Percentiles rank a stretch among this genome's conserved stretches.
These are phyloP conservation scores for Puccinia triticina DNA, from an alignment of 1,284 basidiomycete species.

Conservation along the genomic window DNA sequence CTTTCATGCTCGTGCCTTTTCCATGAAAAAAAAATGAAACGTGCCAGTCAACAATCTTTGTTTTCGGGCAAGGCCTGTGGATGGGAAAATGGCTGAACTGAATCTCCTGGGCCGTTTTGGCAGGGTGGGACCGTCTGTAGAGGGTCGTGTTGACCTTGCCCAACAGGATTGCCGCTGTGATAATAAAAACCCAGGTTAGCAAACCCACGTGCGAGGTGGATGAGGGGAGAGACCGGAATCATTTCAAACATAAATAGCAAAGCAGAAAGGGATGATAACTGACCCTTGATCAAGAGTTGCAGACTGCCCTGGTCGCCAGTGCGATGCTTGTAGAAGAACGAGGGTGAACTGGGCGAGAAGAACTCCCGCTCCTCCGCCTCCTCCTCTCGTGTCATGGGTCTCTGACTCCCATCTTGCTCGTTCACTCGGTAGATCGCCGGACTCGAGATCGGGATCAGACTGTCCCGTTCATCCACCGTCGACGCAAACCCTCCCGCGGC, in stretches of 20 bases:
- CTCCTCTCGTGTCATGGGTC: background rate
- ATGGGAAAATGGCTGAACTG: slow-evolving; percentile 39
- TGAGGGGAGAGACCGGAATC: background rate
- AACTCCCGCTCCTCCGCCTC: background rate
- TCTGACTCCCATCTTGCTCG: background rate
- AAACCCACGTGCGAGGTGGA: too few species aligned
- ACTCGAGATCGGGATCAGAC: slow-evolving; percentile 33
- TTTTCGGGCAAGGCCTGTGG: background rate
- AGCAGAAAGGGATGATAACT: background rate
- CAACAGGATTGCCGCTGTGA: slow-evolving; percentile 24
- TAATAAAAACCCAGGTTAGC: background rate
- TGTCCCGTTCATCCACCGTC: slow-evolving; percentile 38
- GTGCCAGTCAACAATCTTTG: background rate
- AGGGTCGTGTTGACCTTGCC: slow-evolving; percentile 41
- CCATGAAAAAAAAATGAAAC: background rate
- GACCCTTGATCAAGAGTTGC: slow-evolving; percentile 47
- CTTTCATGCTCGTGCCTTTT: slow-evolving; percentile 22
- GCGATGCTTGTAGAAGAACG: slow-evolving; percentile 37
- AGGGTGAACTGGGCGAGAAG: background rate
- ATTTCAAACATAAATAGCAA: background rate
- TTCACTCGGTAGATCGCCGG: background rate
- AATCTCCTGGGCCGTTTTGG: slow-evolving; percentile 5
- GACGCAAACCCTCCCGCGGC: slow-evolving; percentile 42
- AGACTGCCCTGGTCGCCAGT: slow-evolving; percentile 19
- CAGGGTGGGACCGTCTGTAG: slow-evolving; percentile 45